Conservation (phyloP, 805 yeast species). For the Monosporozyma servazzii region DNA sequence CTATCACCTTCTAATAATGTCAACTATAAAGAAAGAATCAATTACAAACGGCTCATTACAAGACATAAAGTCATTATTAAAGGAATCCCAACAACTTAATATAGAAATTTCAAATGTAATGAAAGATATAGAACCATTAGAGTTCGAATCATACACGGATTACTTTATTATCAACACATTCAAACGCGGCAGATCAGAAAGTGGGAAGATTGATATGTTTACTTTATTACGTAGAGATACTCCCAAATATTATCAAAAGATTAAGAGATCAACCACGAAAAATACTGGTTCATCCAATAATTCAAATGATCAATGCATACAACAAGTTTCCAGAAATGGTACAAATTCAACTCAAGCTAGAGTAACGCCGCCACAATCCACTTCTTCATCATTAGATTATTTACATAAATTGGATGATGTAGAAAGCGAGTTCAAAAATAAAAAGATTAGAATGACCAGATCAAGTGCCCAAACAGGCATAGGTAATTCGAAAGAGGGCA, state of each 20-base stretch:
- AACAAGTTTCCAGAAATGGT: not conserved
- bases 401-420: not conserved
- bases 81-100: conserved; percentile 5
- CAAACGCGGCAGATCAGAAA: conserved; percentile 25
- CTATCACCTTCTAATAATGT: not conserved
- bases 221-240: conserved; percentile 22
- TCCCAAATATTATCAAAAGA: conserved; percentile 20
- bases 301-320: not conserved
- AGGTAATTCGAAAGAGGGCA: not conserved
- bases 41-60: not conserved
- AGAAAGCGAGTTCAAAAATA: not conserved
- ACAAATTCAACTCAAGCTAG: not conserved
- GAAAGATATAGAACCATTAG: conserved; percentile 17
- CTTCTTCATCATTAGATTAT: not conserved
- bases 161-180: conserved; percentile 23
- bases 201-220: conserved; percentile 27
- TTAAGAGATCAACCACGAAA: conserved; percentile 8
- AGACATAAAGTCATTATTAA: conserved; percentile 1
- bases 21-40: not conserved
- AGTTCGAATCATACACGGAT: conserved; percentile 29
- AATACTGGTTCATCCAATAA: not conserved
- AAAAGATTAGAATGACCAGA: not conserved
- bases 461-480: not conserved
- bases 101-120: conserved; percentile 8
- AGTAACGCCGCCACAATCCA: not conserved